Evolutionary conservation across 106 monocot species (phyloP).

Genomic region (Dendrobium chrysotoxum): DNA sequence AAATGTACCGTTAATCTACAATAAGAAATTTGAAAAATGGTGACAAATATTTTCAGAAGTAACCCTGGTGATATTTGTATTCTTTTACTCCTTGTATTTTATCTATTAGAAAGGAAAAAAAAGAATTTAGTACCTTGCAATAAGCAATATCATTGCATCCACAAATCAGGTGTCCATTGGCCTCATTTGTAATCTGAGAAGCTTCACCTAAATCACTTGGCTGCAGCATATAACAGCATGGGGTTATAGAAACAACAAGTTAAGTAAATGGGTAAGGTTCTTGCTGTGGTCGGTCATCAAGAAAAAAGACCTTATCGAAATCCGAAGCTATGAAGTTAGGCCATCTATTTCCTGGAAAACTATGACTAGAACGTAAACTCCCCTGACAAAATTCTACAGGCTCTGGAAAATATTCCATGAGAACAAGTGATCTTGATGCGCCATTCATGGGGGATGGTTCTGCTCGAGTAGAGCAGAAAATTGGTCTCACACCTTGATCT

Average conservation of each 20-base stretch:
- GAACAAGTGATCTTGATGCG: conserved; percentile 34
- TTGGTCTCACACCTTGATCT: conserved; percentile 25
- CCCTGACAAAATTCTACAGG: too few relatives aligned
- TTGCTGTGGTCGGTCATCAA: background rate
- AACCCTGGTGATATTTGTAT: too few relatives aligned
- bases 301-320: conserved; percentile 45
- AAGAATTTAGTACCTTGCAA: background rate
- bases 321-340: background rate
- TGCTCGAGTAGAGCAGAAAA: conserved; percentile 34
- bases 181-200: background rate
- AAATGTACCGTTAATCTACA: conserved; percentile 40
- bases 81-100: too few relatives aligned
- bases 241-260: background rate
- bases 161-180: background rate
- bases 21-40: background rate
- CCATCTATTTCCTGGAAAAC: too few relatives aligned
- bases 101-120: too few relatives aligned
- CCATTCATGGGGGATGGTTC: conserved; percentile 43
- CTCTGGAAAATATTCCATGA: conserved; percentile 49
- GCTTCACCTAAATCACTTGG: conserved; percentile 47
- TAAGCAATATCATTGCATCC: background rate
- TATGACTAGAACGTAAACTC: too few relatives aligned
- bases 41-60: background rate
- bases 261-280: background rate
- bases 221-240: conserved; percentile 19